Base-by-base conservation (phyloP, 352 stramenopile species). In the Plasmopara muralis region DNA sequence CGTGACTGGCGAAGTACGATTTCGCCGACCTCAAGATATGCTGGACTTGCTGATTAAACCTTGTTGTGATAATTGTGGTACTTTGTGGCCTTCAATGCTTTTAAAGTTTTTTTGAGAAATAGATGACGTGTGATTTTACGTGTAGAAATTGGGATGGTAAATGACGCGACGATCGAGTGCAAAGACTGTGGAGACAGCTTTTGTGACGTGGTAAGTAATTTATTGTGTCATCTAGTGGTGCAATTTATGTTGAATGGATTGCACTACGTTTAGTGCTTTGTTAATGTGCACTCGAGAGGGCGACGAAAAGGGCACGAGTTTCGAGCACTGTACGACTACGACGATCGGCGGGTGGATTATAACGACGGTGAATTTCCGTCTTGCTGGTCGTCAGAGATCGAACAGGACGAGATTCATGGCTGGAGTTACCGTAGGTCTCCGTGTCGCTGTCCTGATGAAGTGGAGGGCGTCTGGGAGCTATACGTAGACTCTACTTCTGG, bases 321-420 rank as follows among this genome's bases (percentile, higher is more conserved):
- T 57, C 77, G 87, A 39, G 72, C 75, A 20, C 57, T 98, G 0
- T 97, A 96, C 60, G 93, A 97, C 59, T 96, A 74, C 58, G 96
- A 96, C 55, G 88, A 75, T 10, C 84, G 74, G 42, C 78, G 93
- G 29, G 70, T 97, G 35, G 93, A 98, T 69, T 97, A 97, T 48
- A 84, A 74, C 20, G 78, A 95, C 18, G 78, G 81, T 54, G 87
- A 97, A 38, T 96, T 96, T 61, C 87, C 87, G 25, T 95, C 82
- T 29, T 70, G 74, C 2, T 97, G 89, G 89, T 87, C 88, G 5
- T 82, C 78, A 10, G 89, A 97, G 57, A 78, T 97, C 33, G 67
- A 79, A 41, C 87, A 97, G 59, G 87, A 95, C 60, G 88, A 96
- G 15, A 72, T 84, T 37, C 65, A 85, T 18, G 86, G 86, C 3